Conservation (phyloP, 225 moss, liverwort and hornwort species). For the Lunularia cruciata region DNA sequence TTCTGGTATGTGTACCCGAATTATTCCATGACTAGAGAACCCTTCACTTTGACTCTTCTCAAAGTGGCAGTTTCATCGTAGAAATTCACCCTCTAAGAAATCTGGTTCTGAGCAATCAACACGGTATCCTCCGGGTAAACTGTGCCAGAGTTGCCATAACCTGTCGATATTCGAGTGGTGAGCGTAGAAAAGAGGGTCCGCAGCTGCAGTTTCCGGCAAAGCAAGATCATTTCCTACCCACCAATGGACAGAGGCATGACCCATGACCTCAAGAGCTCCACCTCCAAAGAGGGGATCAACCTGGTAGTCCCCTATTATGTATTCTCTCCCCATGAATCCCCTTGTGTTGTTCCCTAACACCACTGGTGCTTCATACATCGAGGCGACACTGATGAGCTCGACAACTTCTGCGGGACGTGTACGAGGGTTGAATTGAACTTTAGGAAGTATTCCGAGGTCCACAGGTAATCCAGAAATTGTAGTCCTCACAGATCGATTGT, state of each 20-base stretch:
- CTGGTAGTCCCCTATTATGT: neutral
- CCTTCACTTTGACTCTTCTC: no score
- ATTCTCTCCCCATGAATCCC: neutral
- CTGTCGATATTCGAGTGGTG: slow-evolving; percentile 45
- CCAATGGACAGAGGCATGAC: neutral
- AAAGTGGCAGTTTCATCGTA: no score
- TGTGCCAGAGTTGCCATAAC: slow-evolving; percentile 44
- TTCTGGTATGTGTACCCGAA: no score
- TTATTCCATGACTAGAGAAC: no score
- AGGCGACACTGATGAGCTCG: no score
- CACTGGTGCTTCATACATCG: neutral
- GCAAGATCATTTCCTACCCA: neutral
- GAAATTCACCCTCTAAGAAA: no score
- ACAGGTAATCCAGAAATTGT: neutral
- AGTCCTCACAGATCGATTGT: slow-evolving; percentile 6
- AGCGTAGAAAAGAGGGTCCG: slow-evolving; percentile 40
- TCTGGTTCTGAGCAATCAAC: no score
- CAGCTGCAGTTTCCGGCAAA: neutral
- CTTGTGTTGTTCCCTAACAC: neutral
- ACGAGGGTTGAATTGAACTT: neutral
- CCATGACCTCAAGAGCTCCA: neutral
- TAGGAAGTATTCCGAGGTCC: slow-evolving; percentile 4
- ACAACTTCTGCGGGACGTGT: no score
- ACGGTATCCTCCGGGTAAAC: no score
- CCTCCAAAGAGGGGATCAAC: neutral